Conservation (phyloP, 371 early-diverging fungal genomes). For the Choanephora cucurbitarum region DNA sequence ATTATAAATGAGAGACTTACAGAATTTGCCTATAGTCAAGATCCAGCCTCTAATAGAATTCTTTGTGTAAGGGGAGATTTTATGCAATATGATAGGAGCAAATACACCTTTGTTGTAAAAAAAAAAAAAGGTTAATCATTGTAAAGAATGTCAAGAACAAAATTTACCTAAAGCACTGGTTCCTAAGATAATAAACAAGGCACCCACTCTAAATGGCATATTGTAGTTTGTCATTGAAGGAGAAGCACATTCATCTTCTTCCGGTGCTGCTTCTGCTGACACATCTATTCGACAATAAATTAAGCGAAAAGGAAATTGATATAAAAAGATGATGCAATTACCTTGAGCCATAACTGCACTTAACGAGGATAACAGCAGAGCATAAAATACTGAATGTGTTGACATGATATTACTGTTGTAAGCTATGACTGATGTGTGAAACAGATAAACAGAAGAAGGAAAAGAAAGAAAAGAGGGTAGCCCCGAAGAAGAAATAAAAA, state of each 20-base stretch:
- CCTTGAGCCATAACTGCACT: constrained; percentile 7
- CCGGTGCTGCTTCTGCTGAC: background rate
- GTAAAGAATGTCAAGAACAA: background rate
- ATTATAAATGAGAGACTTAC: too few relatives aligned
- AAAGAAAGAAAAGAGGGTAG: constrained; percentile 11
- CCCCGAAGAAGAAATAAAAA: constrained; percentile 2
- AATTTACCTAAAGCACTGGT: constrained; percentile 32
- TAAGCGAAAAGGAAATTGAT: too few relatives aligned
- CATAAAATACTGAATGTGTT: background rate
- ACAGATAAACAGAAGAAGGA: constrained; percentile 1
- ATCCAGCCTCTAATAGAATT: constrained; percentile 37
- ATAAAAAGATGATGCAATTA: too few relatives aligned
- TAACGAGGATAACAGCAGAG: background rate
- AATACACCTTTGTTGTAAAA: constrained; percentile 34
- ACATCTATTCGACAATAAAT: too few relatives aligned
- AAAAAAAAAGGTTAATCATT: background rate
- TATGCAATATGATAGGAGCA: constrained; percentile 42
- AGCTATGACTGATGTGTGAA: too few relatives aligned
- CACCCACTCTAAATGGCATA: constrained; percentile 28
- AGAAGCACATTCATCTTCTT: constrained; percentile 20
- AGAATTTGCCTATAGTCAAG: constrained; percentile 46
- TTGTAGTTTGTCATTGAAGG: constrained; percentile 23
- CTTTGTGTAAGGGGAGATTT: constrained; percentile 34
- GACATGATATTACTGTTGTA: background rate
- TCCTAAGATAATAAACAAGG: constrained; percentile 32